Evolutionary conservation across 345 rosid species (phyloP), one percentile per base, ranked within the genome.

Genomic region (Ceriops tagal): DNA sequence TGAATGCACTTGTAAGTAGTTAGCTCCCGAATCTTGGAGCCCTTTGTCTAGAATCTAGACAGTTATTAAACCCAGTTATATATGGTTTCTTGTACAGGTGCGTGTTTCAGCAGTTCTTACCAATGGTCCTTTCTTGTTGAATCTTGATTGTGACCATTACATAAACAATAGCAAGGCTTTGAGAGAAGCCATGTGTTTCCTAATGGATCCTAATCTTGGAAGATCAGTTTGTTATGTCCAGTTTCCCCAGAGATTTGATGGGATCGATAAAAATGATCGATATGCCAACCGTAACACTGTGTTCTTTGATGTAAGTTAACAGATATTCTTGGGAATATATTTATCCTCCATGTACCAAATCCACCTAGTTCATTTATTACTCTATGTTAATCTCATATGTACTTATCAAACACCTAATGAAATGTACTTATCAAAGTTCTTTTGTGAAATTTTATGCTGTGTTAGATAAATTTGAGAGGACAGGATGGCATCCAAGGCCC

Each of bases 121-220:
- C 51, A 77, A 77, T 63, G 80, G 76, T 4, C 80, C 80, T 18
- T 77, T 77, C 72, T 47, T 77, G 73, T 63, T 77, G 39, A 77
- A 76, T 76, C 79, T 76, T 34, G 79, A 76, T 66, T 76, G 79
- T 71, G 79, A 76, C 53, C 79, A 76, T 58, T 77, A 77, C 76
- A 77, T 77, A 67, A 77, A 77, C 62, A 77, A 77, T 64, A 77
- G 80, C 69, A 71, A 8, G 66, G 80, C 80, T 5, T 27, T 77
- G 70, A 71, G 80, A 72, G 80, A 77, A 63, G 80, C 80, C 37
- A 77, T 77, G 80, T 77, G 79, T 66, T 76, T 76, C 47, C 72
- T 76, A 56, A 76, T 76, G 75, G 79, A 76, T 71, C 79, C 79
- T 66, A 76, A 76, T 24, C 79, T 76, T 10, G 79, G 79, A 30